Evolutionary conservation across 2,329 filamentous ascomycete genomes (phyloP).

Genomic region (Meredithiella fracta): DNA sequence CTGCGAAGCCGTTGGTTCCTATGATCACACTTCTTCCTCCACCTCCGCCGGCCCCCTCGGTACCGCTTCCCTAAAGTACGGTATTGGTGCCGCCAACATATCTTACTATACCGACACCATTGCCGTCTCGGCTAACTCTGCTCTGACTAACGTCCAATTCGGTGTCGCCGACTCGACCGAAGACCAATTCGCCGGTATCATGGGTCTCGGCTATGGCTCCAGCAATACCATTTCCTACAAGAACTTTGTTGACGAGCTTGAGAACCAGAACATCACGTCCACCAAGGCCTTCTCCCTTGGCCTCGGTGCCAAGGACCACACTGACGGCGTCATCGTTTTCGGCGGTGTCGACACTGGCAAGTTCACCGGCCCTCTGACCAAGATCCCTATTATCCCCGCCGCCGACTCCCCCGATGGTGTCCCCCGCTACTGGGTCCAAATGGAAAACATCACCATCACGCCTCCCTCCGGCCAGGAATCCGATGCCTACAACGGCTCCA

Average conservation of each 20-base stretch:
- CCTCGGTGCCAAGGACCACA: slow-evolving; percentile 43
- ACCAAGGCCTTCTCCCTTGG: slow-evolving; percentile 50
- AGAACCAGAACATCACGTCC: slow-evolving; percentile 34
- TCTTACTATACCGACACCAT: slow-evolving; percentile 34
- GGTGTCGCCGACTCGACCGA: slow-evolving; percentile 40
- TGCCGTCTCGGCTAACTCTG: slow-evolving; percentile 24
- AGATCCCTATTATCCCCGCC: slow-evolving; percentile 44
- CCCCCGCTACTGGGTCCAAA: slow-evolving; percentile 35
- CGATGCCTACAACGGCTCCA: slow-evolving; percentile 22
- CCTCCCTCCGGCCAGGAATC: slow-evolving; percentile 21
- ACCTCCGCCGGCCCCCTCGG: slow-evolving; percentile 21
- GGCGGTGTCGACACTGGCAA: slow-evolving; percentile 51
- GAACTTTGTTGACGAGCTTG: slow-evolving; percentile 36
- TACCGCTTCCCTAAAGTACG: slow-evolving; percentile 31
- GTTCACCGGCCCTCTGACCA: slow-evolving; percentile 41
- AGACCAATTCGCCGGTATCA: slow-evolving; percentile 40
- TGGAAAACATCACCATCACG: slow-evolving; percentile 29
- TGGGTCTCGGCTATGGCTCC: slow-evolving; percentile 56
- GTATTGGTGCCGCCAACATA: slow-evolving; percentile 34
- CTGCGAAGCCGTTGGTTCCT: slow-evolving; percentile 30
- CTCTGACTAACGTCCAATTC: slow-evolving; percentile 41
- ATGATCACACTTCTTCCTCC: slow-evolving; percentile 27
- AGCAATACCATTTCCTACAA: slow-evolving; percentile 31
- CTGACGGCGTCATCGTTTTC: slow-evolving; percentile 48
- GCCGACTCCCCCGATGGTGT: slow-evolving; percentile 37